These are phyloP conservation scores for Mycena metata DNA, from an alignment of 768 basidiomycete genomes.

Conservation along the genomic window DNA sequence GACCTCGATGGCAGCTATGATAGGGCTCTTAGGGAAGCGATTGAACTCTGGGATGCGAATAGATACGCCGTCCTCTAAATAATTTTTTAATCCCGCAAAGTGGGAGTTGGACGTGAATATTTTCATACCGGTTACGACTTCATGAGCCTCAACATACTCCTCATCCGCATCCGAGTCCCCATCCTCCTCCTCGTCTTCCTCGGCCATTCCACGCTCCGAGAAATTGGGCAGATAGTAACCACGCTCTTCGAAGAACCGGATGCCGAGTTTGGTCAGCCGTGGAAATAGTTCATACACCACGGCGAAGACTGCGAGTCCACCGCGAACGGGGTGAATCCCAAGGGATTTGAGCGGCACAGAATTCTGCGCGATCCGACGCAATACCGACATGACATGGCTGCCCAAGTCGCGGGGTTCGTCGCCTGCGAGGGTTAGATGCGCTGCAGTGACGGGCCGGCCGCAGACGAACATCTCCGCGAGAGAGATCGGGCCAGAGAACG, in stretches of 20 bases:
- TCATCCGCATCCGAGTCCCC: not conserved
- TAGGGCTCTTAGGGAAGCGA: no score
- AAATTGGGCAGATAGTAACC: no score
- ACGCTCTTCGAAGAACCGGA: not conserved
- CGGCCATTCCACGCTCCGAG: no score
- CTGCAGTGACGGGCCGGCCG: not conserved
- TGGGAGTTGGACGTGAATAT: not conserved
- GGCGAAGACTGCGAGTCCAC: no score
- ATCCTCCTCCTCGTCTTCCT: no score
- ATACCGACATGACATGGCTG: not conserved
- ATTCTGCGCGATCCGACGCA: not conserved
- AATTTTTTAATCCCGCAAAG: not conserved
- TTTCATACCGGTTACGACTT: not conserved
- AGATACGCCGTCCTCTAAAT: not conserved
- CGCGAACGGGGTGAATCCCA: no score
- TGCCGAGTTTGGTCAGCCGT: not conserved
- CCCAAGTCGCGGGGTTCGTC: not conserved
- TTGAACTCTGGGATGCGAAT: no score
- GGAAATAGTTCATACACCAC: no score
- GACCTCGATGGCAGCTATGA: no score
- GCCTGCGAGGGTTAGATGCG: not conserved
- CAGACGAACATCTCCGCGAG: not conserved
- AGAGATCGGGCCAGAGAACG: slow-evolving; percentile 1
- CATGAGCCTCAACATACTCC: not conserved
- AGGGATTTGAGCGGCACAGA: no score